Evolutionary conservation across 768 basidiomycete genomes (phyloP).

Genomic region (Mycena amicta): DNA sequence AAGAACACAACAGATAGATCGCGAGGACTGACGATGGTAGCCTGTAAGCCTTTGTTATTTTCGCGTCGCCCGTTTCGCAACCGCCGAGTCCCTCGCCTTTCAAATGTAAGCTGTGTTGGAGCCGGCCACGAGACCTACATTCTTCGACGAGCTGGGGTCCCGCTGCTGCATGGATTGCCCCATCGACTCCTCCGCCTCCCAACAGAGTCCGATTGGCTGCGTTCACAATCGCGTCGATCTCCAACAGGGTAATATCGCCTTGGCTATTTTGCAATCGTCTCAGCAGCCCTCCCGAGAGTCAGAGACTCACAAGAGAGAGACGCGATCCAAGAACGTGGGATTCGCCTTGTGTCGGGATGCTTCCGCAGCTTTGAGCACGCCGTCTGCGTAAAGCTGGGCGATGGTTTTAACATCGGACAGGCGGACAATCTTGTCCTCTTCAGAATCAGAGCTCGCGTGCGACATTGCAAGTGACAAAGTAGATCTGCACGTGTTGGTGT

Average conservation of each 20-base stretch:
- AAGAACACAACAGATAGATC: too few species aligned
- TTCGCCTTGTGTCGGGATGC: constrained; percentile 40
- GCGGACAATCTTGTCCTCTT: constrained; percentile 30
- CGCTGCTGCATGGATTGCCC: constrained; percentile 79
- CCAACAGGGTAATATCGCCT: constrained; percentile 75
- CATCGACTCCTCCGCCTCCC: constrained; percentile 85
- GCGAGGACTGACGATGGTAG: constrained; percentile 66
- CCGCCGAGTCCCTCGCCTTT: constrained; percentile 67
- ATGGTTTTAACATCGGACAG: constrained; percentile 60
- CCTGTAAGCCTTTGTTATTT: constrained; percentile 77
- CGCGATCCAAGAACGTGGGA: constrained; percentile 48
- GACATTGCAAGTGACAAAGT: constrained; percentile 4
- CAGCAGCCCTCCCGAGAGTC: too few species aligned
- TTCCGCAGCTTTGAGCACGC: constrained; percentile 39
- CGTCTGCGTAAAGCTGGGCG: constrained; percentile 50
- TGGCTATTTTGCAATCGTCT: constrained; percentile 63
- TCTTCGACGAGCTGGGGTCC: constrained; percentile 66
- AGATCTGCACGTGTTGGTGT: too few species aligned
- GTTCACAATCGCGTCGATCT: constrained; percentile 78
- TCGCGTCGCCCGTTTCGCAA: constrained; percentile 72
- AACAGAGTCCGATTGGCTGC: constrained; percentile 76
- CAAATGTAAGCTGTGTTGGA: neutral
- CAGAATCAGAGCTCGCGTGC: constrained; percentile 12
- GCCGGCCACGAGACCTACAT: constrained; percentile 48
- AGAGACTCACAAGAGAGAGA: constrained; percentile 77